Percentiles rank a stretch among this genome's conserved stretches.
phyloP scores from a whole-genome alignment of 2,329 filamentous ascomycete species.

The Alternaria gansuensis region DNA sequence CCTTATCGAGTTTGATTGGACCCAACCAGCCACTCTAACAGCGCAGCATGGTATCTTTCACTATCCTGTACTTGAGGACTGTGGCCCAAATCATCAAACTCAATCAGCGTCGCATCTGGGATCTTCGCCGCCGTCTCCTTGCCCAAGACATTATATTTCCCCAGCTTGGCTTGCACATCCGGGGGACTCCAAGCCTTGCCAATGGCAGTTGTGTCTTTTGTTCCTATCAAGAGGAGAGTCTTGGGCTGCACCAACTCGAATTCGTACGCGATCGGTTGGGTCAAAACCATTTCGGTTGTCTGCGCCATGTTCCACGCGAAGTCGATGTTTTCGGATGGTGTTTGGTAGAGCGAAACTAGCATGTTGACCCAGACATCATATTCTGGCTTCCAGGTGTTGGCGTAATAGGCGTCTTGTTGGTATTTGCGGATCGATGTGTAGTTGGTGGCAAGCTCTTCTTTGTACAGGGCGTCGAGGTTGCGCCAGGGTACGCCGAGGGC shows the following conservation, averaged over 20 bases:
- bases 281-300: slow-evolving; percentile 65
- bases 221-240: slow-evolving; percentile 62
- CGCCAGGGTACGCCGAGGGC: slow-evolving; percentile 41
- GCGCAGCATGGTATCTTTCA: slow-evolving; percentile 57
- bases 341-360: slow-evolving; percentile 62
- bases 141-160: slow-evolving; percentile 62
- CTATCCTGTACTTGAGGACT: slow-evolving; percentile 64
- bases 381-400: slow-evolving; percentile 56
- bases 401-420: slow-evolving; percentile 44
- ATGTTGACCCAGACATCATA: slow-evolving; percentile 67
- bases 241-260: slow-evolving; percentile 57
- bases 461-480: slow-evolving; percentile 28
- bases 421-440: slow-evolving; percentile 41
- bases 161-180: slow-evolving; percentile 49
- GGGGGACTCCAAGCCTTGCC: slow-evolving; percentile 60
- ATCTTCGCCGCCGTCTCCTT: slow-evolving; percentile 58
- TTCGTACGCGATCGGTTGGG: slow-evolving; percentile 62
- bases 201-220: slow-evolving; percentile 64
- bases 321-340: slow-evolving; percentile 51
- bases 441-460: slow-evolving; percentile 34
- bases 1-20: slow-evolving; percentile 1
- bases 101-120: slow-evolving; percentile 56
- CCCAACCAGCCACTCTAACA: slow-evolving; percentile 57
- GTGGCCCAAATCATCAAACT: slow-evolving; percentile 62
- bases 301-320: slow-evolving; percentile 62